A percentile compares a stretch with the other conserved stretches of the same genome.
phyloP scores from a whole-genome alignment of 495 filamentous ascomycete species.

The Copromyces sp. region DNA sequence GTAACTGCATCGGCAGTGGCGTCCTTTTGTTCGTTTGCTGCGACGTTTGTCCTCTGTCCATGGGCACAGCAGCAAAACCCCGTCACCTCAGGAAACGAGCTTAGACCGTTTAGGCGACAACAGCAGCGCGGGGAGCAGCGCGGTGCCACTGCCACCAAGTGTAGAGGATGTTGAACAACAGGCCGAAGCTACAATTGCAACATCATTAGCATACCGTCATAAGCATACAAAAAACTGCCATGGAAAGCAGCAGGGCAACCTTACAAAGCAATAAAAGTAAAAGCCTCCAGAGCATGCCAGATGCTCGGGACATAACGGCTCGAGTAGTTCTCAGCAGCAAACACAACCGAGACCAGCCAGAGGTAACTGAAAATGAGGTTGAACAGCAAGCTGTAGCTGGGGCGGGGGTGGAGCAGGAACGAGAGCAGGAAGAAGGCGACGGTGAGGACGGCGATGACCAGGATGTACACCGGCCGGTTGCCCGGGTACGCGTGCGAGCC shows the following conservation, averaged over 20 bases:
- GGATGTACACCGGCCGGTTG: constrained; percentile 41
- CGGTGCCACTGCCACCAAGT: constrained; percentile 36
- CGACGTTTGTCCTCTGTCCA: background rate
- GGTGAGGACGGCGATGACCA: constrained; percentile 47
- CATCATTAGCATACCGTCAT: constrained; percentile 11
- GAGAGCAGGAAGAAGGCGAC: constrained; percentile 48
- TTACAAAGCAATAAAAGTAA: constrained; percentile 54
- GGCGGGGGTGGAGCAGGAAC: constrained; percentile 43
- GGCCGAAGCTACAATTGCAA: constrained; percentile 37
- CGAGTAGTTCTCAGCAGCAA: constrained; percentile 39
- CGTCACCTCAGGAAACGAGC: background rate
- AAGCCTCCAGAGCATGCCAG: constrained; percentile 45
- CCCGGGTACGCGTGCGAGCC: constrained; percentile 24
- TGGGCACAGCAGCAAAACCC: background rate
- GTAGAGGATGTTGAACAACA: constrained; percentile 42
- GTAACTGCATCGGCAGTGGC: background rate
- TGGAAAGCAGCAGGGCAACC: constrained; percentile 17
- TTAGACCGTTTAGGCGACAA: constrained; percentile 21
- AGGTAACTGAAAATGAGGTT: constrained; percentile 55
- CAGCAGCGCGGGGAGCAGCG: constrained; percentile 12
- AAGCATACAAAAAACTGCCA: no score
- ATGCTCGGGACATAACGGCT: constrained; percentile 18
- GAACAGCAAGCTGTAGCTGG: constrained; percentile 40
- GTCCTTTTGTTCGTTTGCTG: background rate
- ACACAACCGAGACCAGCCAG: constrained; percentile 53